Conservation (phyloP, 2,329 filamentous ascomycete genomes). For the Cercospora zeina region DNA sequence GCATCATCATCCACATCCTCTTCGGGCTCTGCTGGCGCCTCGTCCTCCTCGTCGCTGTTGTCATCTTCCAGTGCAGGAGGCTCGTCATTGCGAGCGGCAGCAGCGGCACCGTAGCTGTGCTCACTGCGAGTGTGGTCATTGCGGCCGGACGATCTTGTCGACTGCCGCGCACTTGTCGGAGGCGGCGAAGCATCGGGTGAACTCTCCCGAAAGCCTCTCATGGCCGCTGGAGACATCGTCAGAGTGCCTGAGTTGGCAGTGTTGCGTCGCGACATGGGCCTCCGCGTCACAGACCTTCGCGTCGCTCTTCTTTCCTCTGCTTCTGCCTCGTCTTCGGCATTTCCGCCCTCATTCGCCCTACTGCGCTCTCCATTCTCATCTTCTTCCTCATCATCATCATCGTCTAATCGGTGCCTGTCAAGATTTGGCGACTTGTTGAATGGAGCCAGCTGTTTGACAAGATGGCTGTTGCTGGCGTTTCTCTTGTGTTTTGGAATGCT, state of each 20-base stretch:
- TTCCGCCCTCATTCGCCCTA: slow-evolving; percentile 15
- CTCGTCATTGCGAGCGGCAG: slow-evolving; percentile 9
- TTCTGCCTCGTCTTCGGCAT: slow-evolving; percentile 20
- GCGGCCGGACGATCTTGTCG: slow-evolving; percentile 20
- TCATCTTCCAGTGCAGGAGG: slow-evolving; percentile 18
- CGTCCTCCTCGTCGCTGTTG: slow-evolving; percentile 14
- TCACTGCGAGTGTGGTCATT: slow-evolving; percentile 18
- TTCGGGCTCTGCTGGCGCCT: slow-evolving; percentile 17
- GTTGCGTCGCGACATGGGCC: slow-evolving; percentile 27
- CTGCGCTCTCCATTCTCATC: slow-evolving; percentile 2
- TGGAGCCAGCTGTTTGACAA: slow-evolving; percentile 44
- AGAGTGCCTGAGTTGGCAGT: slow-evolving; percentile 25
- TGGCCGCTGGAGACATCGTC: slow-evolving; percentile 25
- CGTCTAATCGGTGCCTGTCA: slow-evolving; percentile 36
- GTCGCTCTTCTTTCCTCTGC: slow-evolving; percentile 18
- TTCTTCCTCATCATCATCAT: slow-evolving; percentile 41
- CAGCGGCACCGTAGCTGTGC: slow-evolving; percentile 11
- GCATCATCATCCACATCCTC: slow-evolving; percentile 33
- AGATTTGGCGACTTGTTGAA: slow-evolving; percentile 43
- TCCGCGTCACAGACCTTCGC: slow-evolving; percentile 24
- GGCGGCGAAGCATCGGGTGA: slow-evolving; percentile 27
- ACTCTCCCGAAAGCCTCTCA: slow-evolving; percentile 23
- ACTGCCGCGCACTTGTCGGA: slow-evolving; percentile 24
- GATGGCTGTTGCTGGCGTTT: slow-evolving; percentile 39
- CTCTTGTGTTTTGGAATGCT: slow-evolving; percentile 36